phyloP scores from a whole-genome alignment of 352 stramenopile species.

The Pythium apleroticum region DNA sequence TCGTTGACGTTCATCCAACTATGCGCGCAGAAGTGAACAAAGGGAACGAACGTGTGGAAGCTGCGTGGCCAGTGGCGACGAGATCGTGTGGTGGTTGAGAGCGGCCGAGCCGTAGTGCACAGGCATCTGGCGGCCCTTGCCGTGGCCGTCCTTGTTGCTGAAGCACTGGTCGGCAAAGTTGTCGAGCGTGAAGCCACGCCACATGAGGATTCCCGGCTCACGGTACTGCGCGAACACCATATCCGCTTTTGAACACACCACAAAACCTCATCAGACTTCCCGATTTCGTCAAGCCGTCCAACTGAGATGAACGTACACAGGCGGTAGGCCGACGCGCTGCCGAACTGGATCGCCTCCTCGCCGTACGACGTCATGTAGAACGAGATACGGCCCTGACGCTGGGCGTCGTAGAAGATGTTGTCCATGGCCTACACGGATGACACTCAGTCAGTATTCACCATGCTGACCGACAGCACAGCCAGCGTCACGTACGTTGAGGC shows the following conservation, averaged over 20 bases:
- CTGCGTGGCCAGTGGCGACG: slow-evolving; percentile 96
- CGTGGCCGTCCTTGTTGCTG: slow-evolving; percentile 93
- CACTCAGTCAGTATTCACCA: slow-evolving; percentile 5
- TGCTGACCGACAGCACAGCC: neutral
- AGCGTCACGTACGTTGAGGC: slow-evolving; percentile 59
- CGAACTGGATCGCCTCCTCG: slow-evolving; percentile 96
- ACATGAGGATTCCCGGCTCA: slow-evolving; percentile 97
- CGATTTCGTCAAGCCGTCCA: neutral
- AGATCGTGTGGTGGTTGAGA: slow-evolving; percentile 98
- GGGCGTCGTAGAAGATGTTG: slow-evolving; percentile 96
- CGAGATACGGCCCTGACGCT: slow-evolving; percentile 98
- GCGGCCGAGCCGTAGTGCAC: slow-evolving; percentile 96
- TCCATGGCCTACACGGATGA: slow-evolving; percentile 92
- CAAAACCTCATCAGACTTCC: neutral
- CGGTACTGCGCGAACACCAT: slow-evolving; percentile 98
- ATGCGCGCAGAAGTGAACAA: neutral
- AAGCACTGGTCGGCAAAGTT: slow-evolving; percentile 97
- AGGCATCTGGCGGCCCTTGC: slow-evolving; percentile 98
- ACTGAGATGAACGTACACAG: slow-evolving; percentile 28
- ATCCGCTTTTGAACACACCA: slow-evolving; percentile 54
- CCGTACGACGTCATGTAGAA: slow-evolving; percentile 97
- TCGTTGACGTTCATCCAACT: neutral
- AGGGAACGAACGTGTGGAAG: slow-evolving; percentile 83
- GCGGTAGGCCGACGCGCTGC: slow-evolving; percentile 90
- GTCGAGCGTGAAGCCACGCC: slow-evolving; percentile 96